A percentile compares a stretch with the other conserved stretches of the same genome.
Evolutionary conservation across 108 stramenopile species (phyloP).

Genomic region (Nannochloropsis oceanica): DNA sequence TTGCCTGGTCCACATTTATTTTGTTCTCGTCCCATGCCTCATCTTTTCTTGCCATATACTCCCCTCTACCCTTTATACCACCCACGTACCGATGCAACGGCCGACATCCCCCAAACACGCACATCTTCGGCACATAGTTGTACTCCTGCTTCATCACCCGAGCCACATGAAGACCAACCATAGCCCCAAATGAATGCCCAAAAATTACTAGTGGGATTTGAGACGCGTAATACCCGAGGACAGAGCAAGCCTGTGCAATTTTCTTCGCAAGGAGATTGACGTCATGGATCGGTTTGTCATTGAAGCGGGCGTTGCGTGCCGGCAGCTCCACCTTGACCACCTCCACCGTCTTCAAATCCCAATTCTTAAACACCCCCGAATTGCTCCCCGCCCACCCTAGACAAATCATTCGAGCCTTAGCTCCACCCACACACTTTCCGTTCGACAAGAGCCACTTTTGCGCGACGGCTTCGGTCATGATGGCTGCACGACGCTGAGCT

Average conservation of each 20-base stretch:
- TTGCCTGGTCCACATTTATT: too few relatives aligned
- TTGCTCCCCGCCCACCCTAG: not conserved
- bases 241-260: not conserved
- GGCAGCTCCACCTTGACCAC: not conserved
- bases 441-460: not conserved
- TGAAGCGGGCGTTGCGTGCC: not conserved
- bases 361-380: not conserved
- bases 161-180: not conserved
- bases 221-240: not conserved
- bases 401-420: not conserved
- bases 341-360: not conserved
- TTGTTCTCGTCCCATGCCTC: too few relatives aligned
- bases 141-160: not conserved
- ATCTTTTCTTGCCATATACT: too few relatives aligned
- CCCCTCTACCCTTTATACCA: too few relatives aligned
- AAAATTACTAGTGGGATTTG: not conserved
- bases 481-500: not conserved
- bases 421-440: not conserved
- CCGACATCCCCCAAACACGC: not conserved
- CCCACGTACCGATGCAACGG: not conserved
- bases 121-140: not conserved
- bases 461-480: not conserved
- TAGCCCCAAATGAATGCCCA: not conserved
- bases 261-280: not conserved
- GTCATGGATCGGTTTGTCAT: not conserved